These are phyloP conservation scores for Lizanozyma gosingica DNA, from an alignment of 1,139 yeast genomes.

Conservation along the genomic window DNA sequence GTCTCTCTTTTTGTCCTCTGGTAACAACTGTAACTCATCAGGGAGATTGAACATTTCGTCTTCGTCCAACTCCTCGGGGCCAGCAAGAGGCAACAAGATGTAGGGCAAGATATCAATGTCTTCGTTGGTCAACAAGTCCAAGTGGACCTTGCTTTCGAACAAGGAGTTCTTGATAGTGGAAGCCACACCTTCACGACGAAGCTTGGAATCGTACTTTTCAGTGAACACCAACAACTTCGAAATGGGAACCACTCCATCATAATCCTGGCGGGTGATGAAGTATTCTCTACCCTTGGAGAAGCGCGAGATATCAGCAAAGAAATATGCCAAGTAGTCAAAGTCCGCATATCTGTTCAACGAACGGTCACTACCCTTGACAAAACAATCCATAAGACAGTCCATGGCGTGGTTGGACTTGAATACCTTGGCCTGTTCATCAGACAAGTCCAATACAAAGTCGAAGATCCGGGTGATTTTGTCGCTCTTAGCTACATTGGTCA, in stretches of 20 bases:
- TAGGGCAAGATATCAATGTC: conserved; percentile 72
- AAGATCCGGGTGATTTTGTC: conserved; percentile 54
- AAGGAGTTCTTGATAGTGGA: conserved; percentile 85
- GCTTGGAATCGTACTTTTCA: conserved; percentile 65
- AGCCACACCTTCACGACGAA: conserved; percentile 88
- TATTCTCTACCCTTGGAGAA: conserved; percentile 59
- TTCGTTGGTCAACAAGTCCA: conserved; percentile 47
- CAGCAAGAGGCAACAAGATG: conserved; percentile 74
- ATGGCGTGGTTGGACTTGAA: conserved; percentile 55
- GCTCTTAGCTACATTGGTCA: conserved; percentile 78
- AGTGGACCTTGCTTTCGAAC: conserved; percentile 70
- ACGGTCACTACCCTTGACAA: conserved; percentile 77
- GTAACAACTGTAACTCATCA: conserved; percentile 75
- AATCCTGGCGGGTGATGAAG: conserved; percentile 60
- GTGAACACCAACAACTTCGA: conserved; percentile 78
- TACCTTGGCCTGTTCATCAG: conserved; percentile 21
- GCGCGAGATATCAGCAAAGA: conserved; percentile 86
- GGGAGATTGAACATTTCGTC: conserved; percentile 87
- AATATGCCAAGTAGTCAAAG: conserved; percentile 77
- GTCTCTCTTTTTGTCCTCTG: conserved; percentile 72
- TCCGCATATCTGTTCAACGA: conserved; percentile 62
- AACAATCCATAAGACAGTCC: conserved; percentile 83
- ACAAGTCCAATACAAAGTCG: conserved; percentile 31
- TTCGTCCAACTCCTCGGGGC: conserved; percentile 61
- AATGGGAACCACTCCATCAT: conserved; percentile 74